Evolutionary conservation across 75 land plant species (phyloP).

Genomic region (Sequoiadendron giganteum): DNA sequence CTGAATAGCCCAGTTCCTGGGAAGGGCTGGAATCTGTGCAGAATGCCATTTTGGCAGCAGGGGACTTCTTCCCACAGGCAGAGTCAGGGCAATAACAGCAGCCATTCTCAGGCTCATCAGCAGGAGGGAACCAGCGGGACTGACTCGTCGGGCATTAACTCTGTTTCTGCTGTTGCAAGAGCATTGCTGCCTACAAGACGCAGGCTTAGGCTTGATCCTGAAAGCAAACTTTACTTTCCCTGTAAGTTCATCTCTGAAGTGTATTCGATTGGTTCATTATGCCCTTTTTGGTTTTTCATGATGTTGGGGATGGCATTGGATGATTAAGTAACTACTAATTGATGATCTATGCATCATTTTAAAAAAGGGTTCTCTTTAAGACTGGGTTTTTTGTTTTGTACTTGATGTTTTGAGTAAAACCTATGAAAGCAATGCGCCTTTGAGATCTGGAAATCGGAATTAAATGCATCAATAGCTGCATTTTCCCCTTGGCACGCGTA

Average conservation of each 20-base stretch:
- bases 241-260: slow-evolving; percentile 39
- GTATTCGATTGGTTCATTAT: neutral
- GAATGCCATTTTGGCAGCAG: slow-evolving; percentile 25
- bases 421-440: neutral
- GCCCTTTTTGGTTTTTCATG: neutral
- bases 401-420: neutral
- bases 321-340: neutral
- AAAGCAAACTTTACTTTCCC: slow-evolving; percentile 75
- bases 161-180: slow-evolving; percentile 67
- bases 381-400: neutral
- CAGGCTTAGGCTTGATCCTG: slow-evolving; percentile 77
- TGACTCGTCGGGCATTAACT: slow-evolving; percentile 20
- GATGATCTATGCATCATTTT: neutral
- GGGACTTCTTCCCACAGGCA: slow-evolving; percentile 6
- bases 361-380: neutral
- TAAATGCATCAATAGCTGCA: neutral
- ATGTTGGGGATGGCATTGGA: neutral
- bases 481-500: neutral
- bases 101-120: neutral
- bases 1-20: neutral
- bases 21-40: slow-evolving; percentile 17
- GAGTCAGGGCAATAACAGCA: neutral
- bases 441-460: neutral
- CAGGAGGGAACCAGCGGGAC: slow-evolving; percentile 1
- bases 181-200: slow-evolving; percentile 62